Evolutionary conservation across 2,329 filamentous ascomycete genomes (phyloP), one percentile per base, ranked within the genome.

Genomic region (Neospermospora avenae): DNA sequence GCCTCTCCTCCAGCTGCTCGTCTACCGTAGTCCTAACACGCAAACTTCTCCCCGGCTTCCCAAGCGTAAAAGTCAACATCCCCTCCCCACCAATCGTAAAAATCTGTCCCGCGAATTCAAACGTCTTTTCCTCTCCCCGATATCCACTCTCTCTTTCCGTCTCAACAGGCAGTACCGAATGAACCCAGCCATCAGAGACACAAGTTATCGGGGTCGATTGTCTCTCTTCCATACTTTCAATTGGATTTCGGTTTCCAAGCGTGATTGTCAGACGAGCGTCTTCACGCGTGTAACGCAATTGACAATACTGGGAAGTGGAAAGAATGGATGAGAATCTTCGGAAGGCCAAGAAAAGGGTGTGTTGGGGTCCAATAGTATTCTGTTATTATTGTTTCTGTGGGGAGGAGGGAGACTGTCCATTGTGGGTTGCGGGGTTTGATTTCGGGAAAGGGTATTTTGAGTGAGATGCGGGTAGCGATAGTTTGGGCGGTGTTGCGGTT

Each of bases 41-140:
- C 18, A 37, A 22, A 24, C 16, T 28, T 18, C 48, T 37, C 48
- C 28, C 28, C 28, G 48, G 48, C 10, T 16, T 51, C 31, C 48
- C 48, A 34, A 51, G 48, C 10, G 48, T 37, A 34, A 54, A 28
- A 42, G 51, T 54, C 51, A 54, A 42, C 16, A 55, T 16, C 13
- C 53, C 42, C 22, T 42, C 24, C n/a, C 41, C 41, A 28, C 54
- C 54, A 8, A 56, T 18, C 5, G 54, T 56, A 4, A 39, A 37
- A 5, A 42, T 56, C 20, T 56, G 25, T n/a, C 54, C 54, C 5
- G 18, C 42, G 28, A 56, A 48, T 4, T 42, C 48, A 18, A 56
- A 31, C 11, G 54, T 56, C 11, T 48, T 37, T 10, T 18, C 31
- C 2, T 37, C 39, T 44, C 37, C 54, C 54, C 42, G 48, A 20